These are phyloP conservation scores for Pseudomonodictys pantanalensis DNA, from an alignment of 495 filamentous ascomycete genomes.

Conservation along the genomic window DNA sequence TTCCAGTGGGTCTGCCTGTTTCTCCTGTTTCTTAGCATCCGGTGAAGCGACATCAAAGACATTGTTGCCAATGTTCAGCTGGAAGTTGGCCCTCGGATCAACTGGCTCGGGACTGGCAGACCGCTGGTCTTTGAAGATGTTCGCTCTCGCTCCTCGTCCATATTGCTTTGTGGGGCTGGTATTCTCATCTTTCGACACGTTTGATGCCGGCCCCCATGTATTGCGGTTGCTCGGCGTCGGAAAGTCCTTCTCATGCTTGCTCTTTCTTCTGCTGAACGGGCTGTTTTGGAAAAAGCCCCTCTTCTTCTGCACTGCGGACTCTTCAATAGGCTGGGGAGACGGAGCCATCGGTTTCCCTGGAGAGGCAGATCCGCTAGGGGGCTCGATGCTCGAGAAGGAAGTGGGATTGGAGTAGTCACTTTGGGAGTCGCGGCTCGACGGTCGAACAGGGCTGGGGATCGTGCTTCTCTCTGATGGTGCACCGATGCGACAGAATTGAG, in stretches of 20 bases:
- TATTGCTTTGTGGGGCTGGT: constrained; percentile 37
- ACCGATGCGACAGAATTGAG: constrained; percentile 89
- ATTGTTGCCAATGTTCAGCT: constrained; percentile 94
- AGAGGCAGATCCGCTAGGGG: constrained; percentile 60
- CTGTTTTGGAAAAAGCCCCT: constrained; percentile 95
- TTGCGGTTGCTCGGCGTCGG: constrained; percentile 51
- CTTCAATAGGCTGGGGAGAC: constrained; percentile 44
- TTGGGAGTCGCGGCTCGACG: constrained; percentile 82
- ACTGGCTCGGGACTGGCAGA: constrained; percentile 80
- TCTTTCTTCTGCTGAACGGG: constrained; percentile 87
- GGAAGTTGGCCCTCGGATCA: constrained; percentile 87
- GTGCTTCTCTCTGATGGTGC: constrained; percentile 83
- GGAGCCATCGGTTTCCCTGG: constrained; percentile 62
- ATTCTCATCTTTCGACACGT: constrained; percentile 37
- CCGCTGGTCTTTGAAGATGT: constrained; percentile 34
- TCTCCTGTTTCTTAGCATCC: constrained; percentile 48
- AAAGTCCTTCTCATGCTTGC: constrained; percentile 76
- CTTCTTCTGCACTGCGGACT: constrained; percentile 74
- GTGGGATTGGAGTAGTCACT: constrained; percentile 91
- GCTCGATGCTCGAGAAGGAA: constrained; percentile 75
- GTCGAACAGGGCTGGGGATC: constrained; percentile 67
- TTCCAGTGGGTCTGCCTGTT: constrained; percentile 47
- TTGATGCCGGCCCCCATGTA: constrained; percentile 56
- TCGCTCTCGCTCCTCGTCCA: constrained; percentile 21
- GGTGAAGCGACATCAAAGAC: constrained; percentile 94